Base-by-base conservation (phyloP, 768 basidiomycete genomes). In the Baorangia bicolor region DNA sequence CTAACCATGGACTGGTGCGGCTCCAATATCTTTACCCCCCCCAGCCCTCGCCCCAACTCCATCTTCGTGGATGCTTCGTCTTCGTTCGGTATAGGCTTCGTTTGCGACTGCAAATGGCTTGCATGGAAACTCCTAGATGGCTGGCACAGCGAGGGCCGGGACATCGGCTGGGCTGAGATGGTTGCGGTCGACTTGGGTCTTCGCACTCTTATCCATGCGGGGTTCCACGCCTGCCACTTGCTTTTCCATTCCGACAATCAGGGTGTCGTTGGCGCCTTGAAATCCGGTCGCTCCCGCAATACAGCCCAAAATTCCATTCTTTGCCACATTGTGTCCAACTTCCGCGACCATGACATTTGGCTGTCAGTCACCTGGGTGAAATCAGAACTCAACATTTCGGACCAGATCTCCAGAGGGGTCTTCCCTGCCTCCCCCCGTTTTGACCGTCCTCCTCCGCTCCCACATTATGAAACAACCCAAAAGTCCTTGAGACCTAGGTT, bases 221-320 rank as follows among this genome's bases (percentile, higher is more conserved):
- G 68, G 3, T 58, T 65, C 34, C 13, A 13, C 0, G 58, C 68
- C 6, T 61, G 56, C 5, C 67, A 66, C n/a, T 42, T 78, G 10
- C 43, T 54, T 0, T 50, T 82, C 4, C 68, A 69, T 9, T 79
- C 75, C 0, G 78, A 82, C 58, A 79, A 81, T 51, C 34, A 60
- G 8, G 75, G 75, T 0, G 76, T 78, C 0, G 68, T 81, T 4
- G 21, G 41, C 2, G 49, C 51, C 2, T 28, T 59, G 2, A 45
- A 37, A 5, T 28, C 58, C 2, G 49, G 53, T 18, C 33, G 35
- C 8, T 59, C 58, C 18, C 40, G 40, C 18, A 59, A 40, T 21
- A 3, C 40, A 2, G 34, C 34, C 1, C 57, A 59, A 2, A 58
- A 58, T 6, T 16, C 20, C 1, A 33, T 61, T 9, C 38, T 61